phyloP scores from a whole-genome alignment of 192 early-diverging fungal species.

The Chytriomyces sp. region DNA sequence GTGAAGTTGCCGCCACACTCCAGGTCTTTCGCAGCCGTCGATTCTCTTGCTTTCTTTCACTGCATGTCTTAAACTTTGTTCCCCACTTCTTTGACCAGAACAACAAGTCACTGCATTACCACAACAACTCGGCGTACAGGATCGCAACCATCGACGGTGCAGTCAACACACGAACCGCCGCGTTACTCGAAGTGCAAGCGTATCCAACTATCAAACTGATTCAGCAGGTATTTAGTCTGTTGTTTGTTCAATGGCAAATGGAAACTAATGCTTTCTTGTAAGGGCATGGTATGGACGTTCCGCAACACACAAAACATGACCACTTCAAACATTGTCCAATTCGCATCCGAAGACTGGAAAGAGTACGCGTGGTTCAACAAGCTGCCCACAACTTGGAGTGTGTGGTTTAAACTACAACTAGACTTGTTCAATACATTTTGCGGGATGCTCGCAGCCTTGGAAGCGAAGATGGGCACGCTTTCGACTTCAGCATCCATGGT shows the following conservation, averaged over 20 bases:
- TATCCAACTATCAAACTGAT: conserved; percentile 33
- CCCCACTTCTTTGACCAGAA: background rate
- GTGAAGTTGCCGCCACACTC: conserved; percentile 8
- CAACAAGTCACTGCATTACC: conserved; percentile 26
- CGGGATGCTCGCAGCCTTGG: background rate
- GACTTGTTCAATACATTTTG: conserved; percentile 27
- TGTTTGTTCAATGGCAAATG: too few relatives aligned
- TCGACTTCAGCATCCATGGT: too few relatives aligned
- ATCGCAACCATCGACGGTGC: conserved; percentile 18
- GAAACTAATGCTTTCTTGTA: background rate
- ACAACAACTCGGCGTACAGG: conserved; percentile 17
- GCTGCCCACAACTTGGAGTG: conserved; percentile 14
- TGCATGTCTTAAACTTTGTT: background rate
- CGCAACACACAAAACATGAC: conserved; percentile 7
- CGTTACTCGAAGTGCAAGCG: conserved; percentile 30
- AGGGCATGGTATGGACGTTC: conserved; percentile 29
- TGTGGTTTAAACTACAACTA: conserved; percentile 37
- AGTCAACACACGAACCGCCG: conserved; percentile 23
- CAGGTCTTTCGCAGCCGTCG: background rate
- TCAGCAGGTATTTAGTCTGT: background rate
- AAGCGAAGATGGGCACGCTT: too few relatives aligned
- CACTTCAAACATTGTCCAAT: conserved; percentile 4
- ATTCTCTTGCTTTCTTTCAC: background rate
- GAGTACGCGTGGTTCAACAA: conserved; percentile 19
- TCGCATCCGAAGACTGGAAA: conserved; percentile 31